Evolutionary conservation across 2,329 filamentous ascomycete species (phyloP).

Genomic region (Aspergillus quadrilineatus): DNA sequence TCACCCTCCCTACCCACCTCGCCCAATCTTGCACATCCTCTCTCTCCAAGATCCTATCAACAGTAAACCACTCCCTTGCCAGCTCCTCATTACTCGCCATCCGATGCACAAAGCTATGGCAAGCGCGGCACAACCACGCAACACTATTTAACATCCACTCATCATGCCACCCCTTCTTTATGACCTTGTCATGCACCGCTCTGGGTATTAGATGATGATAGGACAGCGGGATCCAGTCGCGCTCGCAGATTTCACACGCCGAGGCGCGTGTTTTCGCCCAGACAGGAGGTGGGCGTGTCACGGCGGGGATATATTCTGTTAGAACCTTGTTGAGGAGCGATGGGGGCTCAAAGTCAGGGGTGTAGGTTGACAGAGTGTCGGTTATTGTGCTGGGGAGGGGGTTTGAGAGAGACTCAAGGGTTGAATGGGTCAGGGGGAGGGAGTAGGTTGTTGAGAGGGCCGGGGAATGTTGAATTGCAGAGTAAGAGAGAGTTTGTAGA

Average conservation of each 20-base stretch:
- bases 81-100: conserved; percentile 75
- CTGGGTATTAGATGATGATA: conserved; percentile 88
- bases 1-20: conserved; percentile 68
- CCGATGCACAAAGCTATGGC: conserved; percentile 78
- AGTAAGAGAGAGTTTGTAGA: conserved; percentile 63
- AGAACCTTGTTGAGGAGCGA: conserved; percentile 64
- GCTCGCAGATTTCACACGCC: conserved; percentile 73
- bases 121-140: conserved; percentile 82
- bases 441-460: conserved; percentile 57
- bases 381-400: conserved; percentile 59
- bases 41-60: conserved; percentile 67
- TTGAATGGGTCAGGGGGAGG: conserved; percentile 54
- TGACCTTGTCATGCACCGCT: conserved; percentile 70
- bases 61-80: conserved; percentile 69
- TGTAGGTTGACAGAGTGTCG: conserved; percentile 66
- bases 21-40: conserved; percentile 72
- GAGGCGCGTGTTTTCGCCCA: conserved; percentile 57
- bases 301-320: conserved; percentile 59
- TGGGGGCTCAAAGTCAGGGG: conserved; percentile 48
- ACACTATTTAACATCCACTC: conserved; percentile 74
- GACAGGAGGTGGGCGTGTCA: conserved; percentile 63
- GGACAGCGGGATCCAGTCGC: conserved; percentile 72
- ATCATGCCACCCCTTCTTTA: conserved; percentile 77
- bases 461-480: conserved; percentile 51
- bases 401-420: conserved; percentile 53